Conservation (phyloP, 2,329 filamentous ascomycete genomes). For the Sporothrix schenckii region DNA sequence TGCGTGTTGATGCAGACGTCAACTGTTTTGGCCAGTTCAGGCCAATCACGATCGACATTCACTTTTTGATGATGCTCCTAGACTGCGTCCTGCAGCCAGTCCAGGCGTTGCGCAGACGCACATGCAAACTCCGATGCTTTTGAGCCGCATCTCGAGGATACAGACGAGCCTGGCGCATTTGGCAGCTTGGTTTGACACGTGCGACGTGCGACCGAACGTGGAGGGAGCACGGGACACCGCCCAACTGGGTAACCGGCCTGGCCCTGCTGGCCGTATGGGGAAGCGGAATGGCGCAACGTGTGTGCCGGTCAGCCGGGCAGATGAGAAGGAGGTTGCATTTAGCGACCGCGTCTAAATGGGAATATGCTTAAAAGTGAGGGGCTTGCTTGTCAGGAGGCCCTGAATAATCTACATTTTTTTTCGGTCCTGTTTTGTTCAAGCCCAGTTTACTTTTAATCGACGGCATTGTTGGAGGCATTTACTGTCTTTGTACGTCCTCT, state of each 20-base stretch:
- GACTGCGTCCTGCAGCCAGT: neutral
- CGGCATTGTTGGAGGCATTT: neutral
- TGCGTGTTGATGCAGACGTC: neutral
- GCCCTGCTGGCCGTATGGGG: conserved; percentile 11
- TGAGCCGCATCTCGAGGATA: too few relatives aligned
- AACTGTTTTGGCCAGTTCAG: neutral
- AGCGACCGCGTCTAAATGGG: conserved; percentile 2
- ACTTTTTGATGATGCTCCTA: neutral
- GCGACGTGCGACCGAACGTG: neutral
- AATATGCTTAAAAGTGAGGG: neutral
- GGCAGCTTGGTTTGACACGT: neutral
- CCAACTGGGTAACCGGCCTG: neutral
- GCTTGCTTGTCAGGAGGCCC: neutral
- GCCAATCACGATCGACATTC: neutral
- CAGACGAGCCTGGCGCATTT: neutral
- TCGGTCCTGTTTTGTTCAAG: neutral
- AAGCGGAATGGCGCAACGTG: conserved; percentile 16
- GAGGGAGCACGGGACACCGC: neutral
- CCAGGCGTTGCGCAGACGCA: neutral
- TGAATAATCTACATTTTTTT: too few relatives aligned
- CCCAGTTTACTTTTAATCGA: neutral
- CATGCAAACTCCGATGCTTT: neutral
- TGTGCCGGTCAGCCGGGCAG: neutral
- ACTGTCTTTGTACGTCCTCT: neutral
- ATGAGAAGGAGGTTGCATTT: too few relatives aligned